Percentiles rank a stretch among this genome's conserved stretches.
phyloP scores from a whole-genome alignment of 2,329 filamentous ascomycete species.

The Hypoxylon sp. region DNA sequence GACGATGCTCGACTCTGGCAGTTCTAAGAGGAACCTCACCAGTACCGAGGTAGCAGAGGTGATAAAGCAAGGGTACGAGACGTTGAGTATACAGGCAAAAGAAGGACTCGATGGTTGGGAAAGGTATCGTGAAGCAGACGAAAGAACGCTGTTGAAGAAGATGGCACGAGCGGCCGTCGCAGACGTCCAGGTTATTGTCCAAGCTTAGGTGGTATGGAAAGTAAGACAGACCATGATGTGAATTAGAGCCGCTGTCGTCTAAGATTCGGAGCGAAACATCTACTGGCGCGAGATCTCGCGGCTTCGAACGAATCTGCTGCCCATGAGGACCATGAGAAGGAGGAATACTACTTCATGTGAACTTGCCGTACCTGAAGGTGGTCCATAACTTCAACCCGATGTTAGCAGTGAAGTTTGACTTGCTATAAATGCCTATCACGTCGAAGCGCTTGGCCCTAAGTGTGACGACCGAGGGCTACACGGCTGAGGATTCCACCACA shows the following conservation, averaged over 20 bases:
- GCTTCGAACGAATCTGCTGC: neutral
- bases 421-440: neutral
- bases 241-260: neutral
- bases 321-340: neutral
- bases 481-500: neutral
- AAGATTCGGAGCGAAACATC: neutral
- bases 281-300: neutral
- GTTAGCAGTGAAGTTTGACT: neutral
- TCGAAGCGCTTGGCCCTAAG: neutral
- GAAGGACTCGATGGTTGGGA: constrained; percentile 90
- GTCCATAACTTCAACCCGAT: neutral
- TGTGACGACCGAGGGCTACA: neutral
- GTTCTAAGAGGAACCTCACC: constrained; percentile 76
- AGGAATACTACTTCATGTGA: neutral
- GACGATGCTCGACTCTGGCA: constrained; percentile 72
- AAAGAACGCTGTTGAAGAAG: constrained; percentile 87
- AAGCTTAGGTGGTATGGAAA: constrained; percentile 48
- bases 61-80: constrained; percentile 97
- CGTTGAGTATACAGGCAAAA: constrained; percentile 88
- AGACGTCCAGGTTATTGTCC: constrained; percentile 67
- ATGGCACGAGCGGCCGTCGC: constrained; percentile 82
- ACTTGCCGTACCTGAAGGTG: neutral
- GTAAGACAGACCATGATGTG: neutral
- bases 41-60: constrained; percentile 87
- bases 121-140: constrained; percentile 86